Conservation (phyloP, 805 yeast species). For the Ogataea henricii region DNA sequence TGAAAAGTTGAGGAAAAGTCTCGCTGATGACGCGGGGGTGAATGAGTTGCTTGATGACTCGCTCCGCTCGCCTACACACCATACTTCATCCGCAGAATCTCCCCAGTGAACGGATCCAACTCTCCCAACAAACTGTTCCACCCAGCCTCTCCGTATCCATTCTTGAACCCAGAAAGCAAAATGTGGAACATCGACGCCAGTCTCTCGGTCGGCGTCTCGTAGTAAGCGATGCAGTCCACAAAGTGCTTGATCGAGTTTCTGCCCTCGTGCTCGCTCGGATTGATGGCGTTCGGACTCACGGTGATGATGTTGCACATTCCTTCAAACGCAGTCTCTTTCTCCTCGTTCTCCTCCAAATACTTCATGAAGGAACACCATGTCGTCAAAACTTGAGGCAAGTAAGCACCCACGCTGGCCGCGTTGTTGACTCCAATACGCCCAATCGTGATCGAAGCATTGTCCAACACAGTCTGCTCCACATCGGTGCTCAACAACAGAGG, state of each 20-base stretch:
- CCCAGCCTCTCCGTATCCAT: conserved; percentile 45
- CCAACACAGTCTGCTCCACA: conserved; percentile 66
- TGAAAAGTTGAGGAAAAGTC: too few species aligned
- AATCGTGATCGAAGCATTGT: conserved; percentile 85
- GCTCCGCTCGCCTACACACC: conserved; percentile 23
- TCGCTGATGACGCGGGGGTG: too few species aligned
- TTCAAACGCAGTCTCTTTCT: conserved; percentile 81
- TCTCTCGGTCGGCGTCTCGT: conserved; percentile 50
- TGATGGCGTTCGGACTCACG: conserved; percentile 65
- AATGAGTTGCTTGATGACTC: neutral
- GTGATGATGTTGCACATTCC: conserved; percentile 78
- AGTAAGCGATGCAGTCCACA: conserved; percentile 59
- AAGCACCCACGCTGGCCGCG: conserved; percentile 60
- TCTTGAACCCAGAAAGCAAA: conserved; percentile 47
- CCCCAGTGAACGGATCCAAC: conserved; percentile 29
- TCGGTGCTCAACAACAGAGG: conserved; percentile 58
- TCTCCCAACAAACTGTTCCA: conserved; percentile 28
- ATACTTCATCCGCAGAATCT: conserved; percentile 29
- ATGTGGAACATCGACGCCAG: conserved; percentile 47
- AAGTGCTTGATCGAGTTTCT: conserved; percentile 52
- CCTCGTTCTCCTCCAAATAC: conserved; percentile 75
- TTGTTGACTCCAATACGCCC: conserved; percentile 77
- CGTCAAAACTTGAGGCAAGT: conserved; percentile 55
- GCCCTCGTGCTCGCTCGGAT: conserved; percentile 46
- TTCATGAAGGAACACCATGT: conserved; percentile 74